Base-by-base conservation (phyloP, 805 yeast species). In the Saccharomycopsis schoenii region DNA sequence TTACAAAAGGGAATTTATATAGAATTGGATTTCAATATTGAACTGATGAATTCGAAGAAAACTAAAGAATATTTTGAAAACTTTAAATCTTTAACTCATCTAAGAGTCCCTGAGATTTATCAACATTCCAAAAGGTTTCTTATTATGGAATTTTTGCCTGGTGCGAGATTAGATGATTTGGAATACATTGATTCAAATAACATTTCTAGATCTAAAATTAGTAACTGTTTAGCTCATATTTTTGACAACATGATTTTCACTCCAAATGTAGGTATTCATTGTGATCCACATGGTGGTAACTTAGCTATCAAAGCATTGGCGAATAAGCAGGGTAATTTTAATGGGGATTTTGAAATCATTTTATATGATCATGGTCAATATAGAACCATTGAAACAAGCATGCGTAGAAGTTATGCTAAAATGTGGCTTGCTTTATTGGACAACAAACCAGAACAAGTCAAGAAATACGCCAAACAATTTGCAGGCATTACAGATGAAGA, bases 281-380 rank as follows among this genome's bases (percentile, higher is more conserved):
- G 99, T 74, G 99, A 94, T 71, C 99, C 99, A 1, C 99, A 94
- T 71, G 97, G 96, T 11, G 99, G 99, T 0, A 94, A 94, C 68
- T 76, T 94, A 62, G 97, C 98, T 0, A 89, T 94, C 24, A 76
- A 91, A 60, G 73, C 78, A 1, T 66, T 74, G 19, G 67, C 72
- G 8, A 64, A 67, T 19, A 58, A 66, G 11, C 75, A 77, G 34
- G 73, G 74, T 3, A 90, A 86, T 69, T 47, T 24, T 21, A 47
- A 24, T 11, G 52, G 52, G 5, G 92, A 93, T 70, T 94, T 94
- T 71, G 99, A 94, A 72, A 89, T 94, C 58, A 77, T 94, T 6
- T 77, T 94, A 19, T 96, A 90, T 70, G 99, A 94, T 73, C 99
- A 94, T 72, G 99, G 99, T 0, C 77, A 94, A 19, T 94, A 94